Evolutionary conservation across 1,284 basidiomycete species (phyloP).

Genomic region (Puccinia coronata): DNA sequence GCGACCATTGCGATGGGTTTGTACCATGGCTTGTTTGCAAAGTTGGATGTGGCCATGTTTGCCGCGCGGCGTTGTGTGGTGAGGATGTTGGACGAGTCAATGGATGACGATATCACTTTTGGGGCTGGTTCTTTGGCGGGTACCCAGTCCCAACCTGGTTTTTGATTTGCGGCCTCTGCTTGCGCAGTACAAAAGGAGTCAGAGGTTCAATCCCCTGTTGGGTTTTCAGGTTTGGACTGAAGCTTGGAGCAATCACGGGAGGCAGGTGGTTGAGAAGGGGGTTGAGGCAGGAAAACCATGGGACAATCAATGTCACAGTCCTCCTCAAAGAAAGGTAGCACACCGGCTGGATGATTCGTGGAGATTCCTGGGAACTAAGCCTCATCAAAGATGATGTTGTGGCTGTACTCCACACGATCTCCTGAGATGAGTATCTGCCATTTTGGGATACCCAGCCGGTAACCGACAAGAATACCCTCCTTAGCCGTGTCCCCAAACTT

Average conservation of each 20-base stretch:
- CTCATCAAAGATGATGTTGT: conserved; percentile 22
- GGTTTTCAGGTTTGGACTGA: too few species aligned
- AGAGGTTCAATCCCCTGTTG: too few species aligned
- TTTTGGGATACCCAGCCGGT: conserved; percentile 7
- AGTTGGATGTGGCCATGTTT: not conserved
- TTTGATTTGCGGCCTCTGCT: too few species aligned
- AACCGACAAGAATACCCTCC: conserved; percentile 1
- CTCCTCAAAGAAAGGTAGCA: not conserved
- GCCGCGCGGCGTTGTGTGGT: not conserved
- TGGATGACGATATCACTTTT: not conserved
- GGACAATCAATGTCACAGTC: not conserved
- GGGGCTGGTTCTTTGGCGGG: not conserved
- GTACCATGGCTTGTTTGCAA: not conserved
- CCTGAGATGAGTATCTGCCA: conserved; percentile 1
- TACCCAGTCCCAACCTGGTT: too few species aligned
- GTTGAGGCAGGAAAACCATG: too few species aligned
- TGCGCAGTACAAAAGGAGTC: too few species aligned
- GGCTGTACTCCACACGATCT: not conserved
- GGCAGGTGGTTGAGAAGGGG: too few species aligned
- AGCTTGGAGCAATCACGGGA: too few species aligned
- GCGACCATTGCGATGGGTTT: not conserved
- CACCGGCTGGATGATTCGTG: not conserved
- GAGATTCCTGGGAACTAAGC: not conserved
- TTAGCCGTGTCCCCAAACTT: conserved; percentile 1
- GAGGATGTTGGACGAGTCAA: conserved; percentile 4